A percentile compares a stretch with the other conserved stretches of the same genome.
Evolutionary conservation across 148 eudicot genomes (phyloP).

Genomic region (Euryodendron excelsum): DNA sequence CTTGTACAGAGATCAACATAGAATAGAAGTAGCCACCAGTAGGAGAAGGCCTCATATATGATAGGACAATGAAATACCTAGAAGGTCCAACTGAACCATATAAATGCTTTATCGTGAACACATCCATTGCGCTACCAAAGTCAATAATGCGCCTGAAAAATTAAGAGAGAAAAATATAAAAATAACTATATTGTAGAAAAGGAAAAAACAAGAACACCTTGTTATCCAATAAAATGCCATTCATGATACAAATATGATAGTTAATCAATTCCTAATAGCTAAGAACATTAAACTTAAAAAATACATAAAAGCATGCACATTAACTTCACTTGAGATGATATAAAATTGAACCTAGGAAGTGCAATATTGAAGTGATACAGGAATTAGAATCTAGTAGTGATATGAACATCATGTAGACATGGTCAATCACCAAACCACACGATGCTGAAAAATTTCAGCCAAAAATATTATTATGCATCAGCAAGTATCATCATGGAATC

Average conservation of each 20-base stretch:
- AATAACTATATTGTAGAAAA: background rate
- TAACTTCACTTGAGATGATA: background rate
- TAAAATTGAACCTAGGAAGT: background rate
- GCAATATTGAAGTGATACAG: background rate
- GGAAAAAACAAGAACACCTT: background rate
- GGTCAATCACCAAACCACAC: background rate
- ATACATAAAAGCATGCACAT: background rate
- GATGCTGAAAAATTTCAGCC: background rate
- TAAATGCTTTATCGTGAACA: constrained; percentile 67
- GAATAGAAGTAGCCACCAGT: background rate
- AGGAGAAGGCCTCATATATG: background rate
- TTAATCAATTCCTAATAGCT: background rate
- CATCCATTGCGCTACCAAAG: constrained; percentile 94
- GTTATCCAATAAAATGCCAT: background rate
- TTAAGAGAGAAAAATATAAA: constrained; percentile 11
- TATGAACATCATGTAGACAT: background rate
- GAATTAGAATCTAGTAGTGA: background rate
- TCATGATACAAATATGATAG: background rate
- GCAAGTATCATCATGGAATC: background rate
- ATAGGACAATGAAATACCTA: constrained; percentile 49
- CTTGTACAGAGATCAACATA: background rate
- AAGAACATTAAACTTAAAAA: background rate
- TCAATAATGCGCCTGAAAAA: constrained; percentile 88
- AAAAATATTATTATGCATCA: background rate
- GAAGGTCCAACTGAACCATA: constrained; percentile 86